Evolutionary conservation across 2,329 filamentous ascomycete species (phyloP), one percentile per base, ranked within the genome.

Genomic region (Arthrocladium fulminans): DNA sequence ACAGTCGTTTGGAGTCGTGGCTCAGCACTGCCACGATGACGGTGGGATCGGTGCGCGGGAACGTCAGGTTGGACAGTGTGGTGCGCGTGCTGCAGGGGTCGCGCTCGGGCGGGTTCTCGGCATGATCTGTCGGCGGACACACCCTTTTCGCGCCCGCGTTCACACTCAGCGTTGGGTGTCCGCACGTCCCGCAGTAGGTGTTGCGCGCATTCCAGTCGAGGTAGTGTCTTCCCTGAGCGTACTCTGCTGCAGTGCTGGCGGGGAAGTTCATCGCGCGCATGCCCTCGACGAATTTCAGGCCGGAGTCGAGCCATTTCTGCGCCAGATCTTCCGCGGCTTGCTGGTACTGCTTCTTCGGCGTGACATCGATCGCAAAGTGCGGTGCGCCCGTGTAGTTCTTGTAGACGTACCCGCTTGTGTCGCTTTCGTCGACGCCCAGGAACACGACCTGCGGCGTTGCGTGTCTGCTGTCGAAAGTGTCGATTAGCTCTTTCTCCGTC

Each of bases 141-240:
- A 63, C 60, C 27, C 70, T 66, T 55, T 73, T 72, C 13, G 65
- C 67, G 29, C 68, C 68, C 4, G 65, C 69, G 51, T 73, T 68
- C 10, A 65, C 57, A 15, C 60, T 62, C 12, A 96, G 71, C 0
- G 88, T 97, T 20, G 77, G 80, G 60, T 86, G 78, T 27, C 92
- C 90, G 67, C 92, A 98, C 48, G 84, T 83, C 25, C 82, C 88
- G 66, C 92, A 98, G 73, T 88, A 98, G 24, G 84, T 85, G 67
- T 94, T 95, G 45, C 90, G 84, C 22, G 75, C 75, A 69, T 98
- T 97, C 92, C 92, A 98, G 70, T 97, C 92, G 29, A 94, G 73
- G 22, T 96, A 74, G 39, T 88, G 85, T 48, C 90, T 82, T 6
- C 88, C 86, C 67, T 95, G 87, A 12, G 88, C 90, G 58, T 88